Base-by-base conservation (phyloP, 139 green algal species). In the Micromonas pusilla region DNA sequence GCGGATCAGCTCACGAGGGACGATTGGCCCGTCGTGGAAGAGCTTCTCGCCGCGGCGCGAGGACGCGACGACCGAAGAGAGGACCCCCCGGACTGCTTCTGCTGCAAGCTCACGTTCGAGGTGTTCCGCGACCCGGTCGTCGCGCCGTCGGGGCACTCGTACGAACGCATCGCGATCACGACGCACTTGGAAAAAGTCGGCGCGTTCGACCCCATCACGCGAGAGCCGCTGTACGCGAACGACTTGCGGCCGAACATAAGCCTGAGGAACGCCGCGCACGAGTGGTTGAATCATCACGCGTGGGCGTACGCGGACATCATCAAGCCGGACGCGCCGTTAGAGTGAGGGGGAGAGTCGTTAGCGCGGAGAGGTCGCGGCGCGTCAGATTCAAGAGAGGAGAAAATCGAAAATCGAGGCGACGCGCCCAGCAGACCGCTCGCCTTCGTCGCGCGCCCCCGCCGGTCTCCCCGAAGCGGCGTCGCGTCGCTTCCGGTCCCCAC, bases 71-170 rank as follows among this genome's bases (percentile, higher is more conserved):
- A 74, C 25, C 67, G 67, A 5, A 52, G 25, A 2, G n/a, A 53
- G n/a, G 65, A 81, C 32, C n/a, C 70, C 16, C 76, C 76, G 34
- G 66, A 81, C 45, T 73, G 63, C 25, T 74, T 66, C 26, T 76
- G 63, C 45, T 81, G 76, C 65, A 63, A 76, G 64, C 60, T 81
- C n/a, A 70, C 76, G 19, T 73, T 81, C 20, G 76, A 81, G 34
- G 34, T 73, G 36, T 81, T 76, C 45, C 63, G 66, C 33, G 76
- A 81, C 28, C 76, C 76, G 2, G 76, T 81, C 13, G 30, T 73
- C 4, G 45, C 63, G 2, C 76, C 76, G 5, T 33, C 25, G 20
- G 76, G 76, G 23, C 39, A 76, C 76, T 65, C 52, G 45, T 81
- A 81, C 63, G 76, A 81, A 33, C 21, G 54, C 6, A 13, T 57